These are phyloP conservation scores for Aspergillus transmontanensis DNA, from an alignment of 2,329 filamentous ascomycete genomes.

Conservation along the genomic window DNA sequence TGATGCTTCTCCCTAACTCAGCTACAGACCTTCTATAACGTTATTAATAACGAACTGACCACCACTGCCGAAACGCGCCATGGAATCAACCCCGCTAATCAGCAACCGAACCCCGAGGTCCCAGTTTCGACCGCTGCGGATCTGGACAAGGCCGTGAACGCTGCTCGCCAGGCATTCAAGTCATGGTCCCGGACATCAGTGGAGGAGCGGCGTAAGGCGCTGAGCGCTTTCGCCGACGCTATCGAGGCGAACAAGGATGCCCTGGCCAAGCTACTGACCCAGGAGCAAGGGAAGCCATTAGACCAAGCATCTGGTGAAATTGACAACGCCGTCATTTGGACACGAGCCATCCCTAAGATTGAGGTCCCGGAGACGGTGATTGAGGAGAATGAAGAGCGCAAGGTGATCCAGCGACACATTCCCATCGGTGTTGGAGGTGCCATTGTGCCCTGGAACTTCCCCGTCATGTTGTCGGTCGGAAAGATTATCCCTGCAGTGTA, in stretches of 20 bases:
- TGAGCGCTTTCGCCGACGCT: constrained; percentile 36
- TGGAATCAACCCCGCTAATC: constrained; percentile 55
- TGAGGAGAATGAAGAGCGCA: constrained; percentile 48
- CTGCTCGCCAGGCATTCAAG: constrained; percentile 52
- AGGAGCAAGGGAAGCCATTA: constrained; percentile 47
- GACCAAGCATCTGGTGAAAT: constrained; percentile 31
- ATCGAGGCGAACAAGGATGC: constrained; percentile 39
- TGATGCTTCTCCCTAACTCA: not conserved
- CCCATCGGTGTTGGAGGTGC: constrained; percentile 50
- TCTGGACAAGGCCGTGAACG: constrained; percentile 53
- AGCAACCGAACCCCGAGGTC: constrained; percentile 53
- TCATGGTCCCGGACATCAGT: constrained; percentile 46
- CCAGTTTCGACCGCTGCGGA: constrained; percentile 53
- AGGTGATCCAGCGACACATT: constrained; percentile 38
- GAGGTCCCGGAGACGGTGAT: constrained; percentile 51
- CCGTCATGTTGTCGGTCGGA: constrained; percentile 45
- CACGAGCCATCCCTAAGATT: constrained; percentile 24
- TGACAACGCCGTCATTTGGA: constrained; percentile 26
- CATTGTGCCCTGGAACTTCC: constrained; percentile 65
- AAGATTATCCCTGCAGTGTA: constrained; percentile 56
- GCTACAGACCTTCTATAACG: constrained; percentile 50
- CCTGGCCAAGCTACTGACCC: constrained; percentile 43
- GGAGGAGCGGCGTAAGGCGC: constrained; percentile 35
- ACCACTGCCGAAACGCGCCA: constrained; percentile 49
- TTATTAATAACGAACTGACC: constrained; percentile 54